Conservation (phyloP, 495 filamentous ascomycete genomes). For the Penicillium bialowiezense region DNA sequence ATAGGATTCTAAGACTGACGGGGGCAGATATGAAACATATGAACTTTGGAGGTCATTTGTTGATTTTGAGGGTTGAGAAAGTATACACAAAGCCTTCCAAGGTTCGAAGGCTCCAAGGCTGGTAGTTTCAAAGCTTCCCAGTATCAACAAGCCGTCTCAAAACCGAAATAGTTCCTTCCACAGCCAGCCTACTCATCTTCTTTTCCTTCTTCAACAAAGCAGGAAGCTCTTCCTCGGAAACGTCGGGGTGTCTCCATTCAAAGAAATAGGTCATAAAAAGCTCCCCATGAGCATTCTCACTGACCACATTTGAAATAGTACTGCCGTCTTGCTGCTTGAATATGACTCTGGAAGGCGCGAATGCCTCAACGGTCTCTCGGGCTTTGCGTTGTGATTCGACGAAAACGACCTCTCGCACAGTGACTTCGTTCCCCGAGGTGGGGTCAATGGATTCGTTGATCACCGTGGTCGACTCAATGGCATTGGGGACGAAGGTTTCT, state of each 20-base stretch:
- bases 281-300: constrained; percentile 38
- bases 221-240: constrained; percentile 27
- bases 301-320: constrained; percentile 47
- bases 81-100: too few relatives aligned
- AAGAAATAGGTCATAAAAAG: constrained; percentile 54
- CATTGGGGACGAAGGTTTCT: constrained; percentile 48
- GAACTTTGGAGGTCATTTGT: too few relatives aligned
- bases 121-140: constrained; percentile 24
- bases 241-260: constrained; percentile 43
- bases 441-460: constrained; percentile 31
- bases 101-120: too few relatives aligned
- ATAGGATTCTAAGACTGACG: too few relatives aligned
- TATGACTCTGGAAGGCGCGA: constrained; percentile 23
- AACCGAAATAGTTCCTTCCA: constrained; percentile 31
- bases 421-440: constrained; percentile 23
- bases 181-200: constrained; percentile 23
- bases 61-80: too few relatives aligned
- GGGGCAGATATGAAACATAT: too few relatives aligned
- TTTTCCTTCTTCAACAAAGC: constrained; percentile 26
- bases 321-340: constrained; percentile 31
- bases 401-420: constrained; percentile 21
- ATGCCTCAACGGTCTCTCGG: constrained; percentile 22
- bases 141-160: constrained; percentile 31
- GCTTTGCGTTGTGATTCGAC: constrained; percentile 16
- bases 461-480: constrained; percentile 40